A percentile compares a stretch with the other conserved stretches of the same genome.
phyloP scores from a whole-genome alignment of 2,329 filamentous ascomycete species.

The Coniochaeta sp. region DNA sequence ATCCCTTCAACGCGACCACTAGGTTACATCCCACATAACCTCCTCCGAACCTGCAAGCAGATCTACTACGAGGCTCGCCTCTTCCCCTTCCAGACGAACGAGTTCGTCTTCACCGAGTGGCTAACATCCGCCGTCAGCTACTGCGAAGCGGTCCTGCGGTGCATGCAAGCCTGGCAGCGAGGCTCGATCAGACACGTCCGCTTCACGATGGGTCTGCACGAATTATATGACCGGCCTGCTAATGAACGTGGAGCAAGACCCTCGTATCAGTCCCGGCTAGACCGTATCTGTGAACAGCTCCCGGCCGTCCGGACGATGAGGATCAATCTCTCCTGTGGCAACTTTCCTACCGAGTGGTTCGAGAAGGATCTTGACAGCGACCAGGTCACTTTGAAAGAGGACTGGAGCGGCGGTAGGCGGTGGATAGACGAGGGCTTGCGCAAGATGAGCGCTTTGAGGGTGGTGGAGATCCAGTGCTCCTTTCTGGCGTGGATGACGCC shows the following conservation, averaged over 20 bases:
- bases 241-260: background rate
- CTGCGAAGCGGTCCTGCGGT: conserved; percentile 26
- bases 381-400: conserved; percentile 5
- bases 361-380: conserved; percentile 7
- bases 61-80: conserved; percentile 33
- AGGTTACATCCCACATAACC: conserved; percentile 29
- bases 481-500: conserved; percentile 15
- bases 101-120: conserved; percentile 39
- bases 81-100: conserved; percentile 32
- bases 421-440: conserved; percentile 26
- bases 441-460: conserved; percentile 21
- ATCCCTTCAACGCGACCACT: conserved; percentile 27
- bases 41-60: conserved; percentile 29
- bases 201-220: background rate
- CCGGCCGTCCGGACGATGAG: background rate
- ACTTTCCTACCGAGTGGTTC: conserved; percentile 7
- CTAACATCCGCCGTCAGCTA: conserved; percentile 36
- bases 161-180: conserved; percentile 32
- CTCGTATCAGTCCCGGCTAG: background rate
- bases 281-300: background rate
- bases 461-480: conserved; percentile 29
- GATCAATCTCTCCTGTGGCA: background rate
- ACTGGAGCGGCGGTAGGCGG: conserved; percentile 1
- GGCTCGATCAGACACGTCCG: conserved; percentile 27
- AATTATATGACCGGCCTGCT: background rate